phyloP scores from a whole-genome alignment of 306 rosid genomes.

The Luffa acutangula region DNA sequence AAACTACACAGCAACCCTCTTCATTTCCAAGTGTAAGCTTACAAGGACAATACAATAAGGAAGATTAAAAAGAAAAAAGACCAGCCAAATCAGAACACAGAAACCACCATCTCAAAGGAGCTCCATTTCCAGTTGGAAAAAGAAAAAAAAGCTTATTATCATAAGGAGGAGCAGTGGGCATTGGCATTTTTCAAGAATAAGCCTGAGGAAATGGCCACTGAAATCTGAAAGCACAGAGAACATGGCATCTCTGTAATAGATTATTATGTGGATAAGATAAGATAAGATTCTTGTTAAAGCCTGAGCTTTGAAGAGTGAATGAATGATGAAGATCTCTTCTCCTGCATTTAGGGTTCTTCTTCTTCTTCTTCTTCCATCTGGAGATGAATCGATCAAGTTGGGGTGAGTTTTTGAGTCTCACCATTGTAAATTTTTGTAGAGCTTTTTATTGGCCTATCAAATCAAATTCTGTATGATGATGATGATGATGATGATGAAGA shows the following conservation, averaged over 20 bases:
- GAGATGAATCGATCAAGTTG: neutral
- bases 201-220: neutral
- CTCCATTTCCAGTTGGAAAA: neutral
- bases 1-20: constrained; percentile 50
- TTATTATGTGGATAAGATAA: neutral
- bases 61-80: neutral
- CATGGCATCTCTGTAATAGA: constrained; percentile 3
- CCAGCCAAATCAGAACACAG: constrained; percentile 19
- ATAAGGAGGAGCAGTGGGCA: neutral
- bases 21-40: constrained; percentile 79
- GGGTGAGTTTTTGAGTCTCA: neutral
- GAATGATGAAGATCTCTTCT: neutral
- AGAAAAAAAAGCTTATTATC: neutral
- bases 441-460: neutral
- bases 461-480: constrained; percentile 1
- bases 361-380: neutral
- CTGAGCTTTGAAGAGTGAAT: neutral
- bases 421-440: constrained; percentile 11
- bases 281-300: constrained; percentile 4
- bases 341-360: neutral
- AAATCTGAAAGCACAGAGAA: neutral
- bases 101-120: neutral
- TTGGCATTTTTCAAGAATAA: constrained; percentile 1
- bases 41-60: constrained; percentile 65
- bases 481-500: neutral